These are phyloP conservation scores for Tylopilus orsonianus DNA, from an alignment of 1,284 basidiomycete genomes.

Conservation along the genomic window DNA sequence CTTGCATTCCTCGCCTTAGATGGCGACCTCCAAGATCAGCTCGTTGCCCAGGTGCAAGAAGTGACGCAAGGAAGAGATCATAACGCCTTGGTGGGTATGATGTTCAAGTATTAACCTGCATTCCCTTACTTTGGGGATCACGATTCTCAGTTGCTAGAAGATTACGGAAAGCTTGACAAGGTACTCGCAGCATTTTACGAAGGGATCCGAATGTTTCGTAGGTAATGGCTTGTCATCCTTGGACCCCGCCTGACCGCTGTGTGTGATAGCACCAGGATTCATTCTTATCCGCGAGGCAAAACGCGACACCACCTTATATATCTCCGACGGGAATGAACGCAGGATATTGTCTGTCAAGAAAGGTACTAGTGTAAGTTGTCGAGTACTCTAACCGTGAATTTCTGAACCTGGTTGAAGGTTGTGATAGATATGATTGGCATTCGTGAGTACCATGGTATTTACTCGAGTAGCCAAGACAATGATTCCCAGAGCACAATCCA, in stretches of 20 bases:
- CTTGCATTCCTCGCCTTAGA: slow-evolving; percentile 47
- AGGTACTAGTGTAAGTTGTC: slow-evolving; percentile 26
- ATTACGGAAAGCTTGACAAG: slow-evolving; percentile 46
- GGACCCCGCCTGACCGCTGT: slow-evolving; percentile 1
- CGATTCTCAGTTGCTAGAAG: slow-evolving; percentile 39
- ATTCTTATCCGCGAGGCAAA: slow-evolving; percentile 26
- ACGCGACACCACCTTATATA: slow-evolving; percentile 18
- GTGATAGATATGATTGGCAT: slow-evolving; percentile 52
- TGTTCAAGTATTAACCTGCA: background rate
- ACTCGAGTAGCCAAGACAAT: background rate
- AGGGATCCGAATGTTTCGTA: slow-evolving; percentile 47
- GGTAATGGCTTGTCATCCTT: slow-evolving; percentile 21
- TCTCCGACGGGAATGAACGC: slow-evolving; percentile 17
- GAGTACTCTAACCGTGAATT: no score
- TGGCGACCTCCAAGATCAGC: slow-evolving; percentile 47
- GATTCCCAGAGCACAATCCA: slow-evolving; percentile 37
- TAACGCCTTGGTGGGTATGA: slow-evolving; percentile 39
- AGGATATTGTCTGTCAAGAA: slow-evolving; percentile 30
- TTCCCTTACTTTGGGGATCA: background rate
- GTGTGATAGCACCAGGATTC: slow-evolving; percentile 18
- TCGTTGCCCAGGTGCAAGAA: slow-evolving; percentile 42
- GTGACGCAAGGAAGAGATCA: slow-evolving; percentile 40
- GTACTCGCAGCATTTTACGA: slow-evolving; percentile 47
- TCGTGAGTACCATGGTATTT: slow-evolving; percentile 38
- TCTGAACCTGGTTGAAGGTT: slow-evolving; percentile 26